A percentile compares a stretch with the other conserved stretches of the same genome.
phyloP scores from a whole-genome alignment of 2,329 filamentous ascomycete species.

The Ophiostoma pallidulum region DNA sequence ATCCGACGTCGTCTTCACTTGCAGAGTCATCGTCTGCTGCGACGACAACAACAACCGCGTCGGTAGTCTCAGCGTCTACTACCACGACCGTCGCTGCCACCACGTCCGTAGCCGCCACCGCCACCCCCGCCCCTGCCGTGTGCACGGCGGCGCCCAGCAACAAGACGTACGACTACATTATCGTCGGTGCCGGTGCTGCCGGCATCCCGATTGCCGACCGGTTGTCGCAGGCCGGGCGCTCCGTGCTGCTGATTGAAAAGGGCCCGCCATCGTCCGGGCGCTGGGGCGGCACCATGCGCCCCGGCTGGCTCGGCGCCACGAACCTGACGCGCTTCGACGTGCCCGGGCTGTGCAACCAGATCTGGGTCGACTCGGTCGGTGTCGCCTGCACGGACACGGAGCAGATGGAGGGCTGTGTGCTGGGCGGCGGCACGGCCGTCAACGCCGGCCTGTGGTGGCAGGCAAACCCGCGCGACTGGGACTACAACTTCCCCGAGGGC shows the following conservation, averaged over 20 bases:
- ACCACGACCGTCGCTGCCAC: slow-evolving; percentile 34
- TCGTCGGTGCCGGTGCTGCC: slow-evolving; percentile 53
- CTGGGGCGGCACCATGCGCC: slow-evolving; percentile 52
- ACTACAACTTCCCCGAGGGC: slow-evolving; percentile 61
- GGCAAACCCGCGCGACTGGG: slow-evolving; percentile 57
- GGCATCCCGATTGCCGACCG: slow-evolving; percentile 53
- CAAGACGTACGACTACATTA: slow-evolving; percentile 48
- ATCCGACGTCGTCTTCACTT: not conserved
- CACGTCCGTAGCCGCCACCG: no score
- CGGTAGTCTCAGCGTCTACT: slow-evolving; percentile 28
- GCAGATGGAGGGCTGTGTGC: slow-evolving; percentile 62
- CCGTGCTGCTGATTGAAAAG: slow-evolving; percentile 54
- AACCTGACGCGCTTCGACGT: slow-evolving; percentile 62
- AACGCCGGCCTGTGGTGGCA: slow-evolving; percentile 63
- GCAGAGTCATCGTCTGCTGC: no score
- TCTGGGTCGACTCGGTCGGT: slow-evolving; percentile 53
- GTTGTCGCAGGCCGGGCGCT: slow-evolving; percentile 55
- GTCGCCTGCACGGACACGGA: slow-evolving; percentile 54
- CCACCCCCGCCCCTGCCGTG: no score
- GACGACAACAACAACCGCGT: slow-evolving; percentile 19
- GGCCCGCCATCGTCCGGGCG: slow-evolving; percentile 53
- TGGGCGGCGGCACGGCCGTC: slow-evolving; percentile 57
- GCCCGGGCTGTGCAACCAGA: slow-evolving; percentile 61
- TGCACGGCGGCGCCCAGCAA: slow-evolving; percentile 1
- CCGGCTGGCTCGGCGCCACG: slow-evolving; percentile 51